These are phyloP conservation scores for Bromus sterilis DNA, from an alignment of 176 grass and related monocot genomes.

Conservation along the genomic window DNA sequence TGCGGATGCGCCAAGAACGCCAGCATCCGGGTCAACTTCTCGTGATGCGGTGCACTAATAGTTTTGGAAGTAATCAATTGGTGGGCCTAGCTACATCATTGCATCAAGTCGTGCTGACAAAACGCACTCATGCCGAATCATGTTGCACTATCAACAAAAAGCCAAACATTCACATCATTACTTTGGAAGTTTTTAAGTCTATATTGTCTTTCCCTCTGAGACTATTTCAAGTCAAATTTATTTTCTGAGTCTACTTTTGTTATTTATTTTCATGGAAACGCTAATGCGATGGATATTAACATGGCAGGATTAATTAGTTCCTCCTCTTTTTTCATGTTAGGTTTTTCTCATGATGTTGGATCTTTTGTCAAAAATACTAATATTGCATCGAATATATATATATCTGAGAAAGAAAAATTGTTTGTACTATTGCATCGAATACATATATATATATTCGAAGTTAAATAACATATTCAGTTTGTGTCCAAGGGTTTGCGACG, in stretches of 20 bases:
- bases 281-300: neutral
- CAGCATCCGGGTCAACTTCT: neutral
- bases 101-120: neutral
- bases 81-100: neutral
- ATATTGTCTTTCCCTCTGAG: neutral
- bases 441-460: neutral
- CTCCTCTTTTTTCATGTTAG: neutral
- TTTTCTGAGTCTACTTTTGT: too few relatives aligned
- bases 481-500: neutral
- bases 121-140: neutral
- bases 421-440: neutral
- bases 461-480: neutral
- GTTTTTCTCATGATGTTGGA: neutral
- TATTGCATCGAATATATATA: too few relatives aligned
- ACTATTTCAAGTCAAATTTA: neutral
- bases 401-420: too few relatives aligned
- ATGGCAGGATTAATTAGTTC: neutral
- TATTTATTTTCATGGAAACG: too few relatives aligned
- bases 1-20: neutral
- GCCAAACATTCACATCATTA: neutral
- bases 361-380: too few relatives aligned
- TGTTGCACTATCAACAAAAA: neutral
- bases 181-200: neutral
- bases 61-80: neutral
- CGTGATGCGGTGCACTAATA: neutral